Conservation (phyloP, 768 basidiomycete species). For the Lentinus brumalis region DNA sequence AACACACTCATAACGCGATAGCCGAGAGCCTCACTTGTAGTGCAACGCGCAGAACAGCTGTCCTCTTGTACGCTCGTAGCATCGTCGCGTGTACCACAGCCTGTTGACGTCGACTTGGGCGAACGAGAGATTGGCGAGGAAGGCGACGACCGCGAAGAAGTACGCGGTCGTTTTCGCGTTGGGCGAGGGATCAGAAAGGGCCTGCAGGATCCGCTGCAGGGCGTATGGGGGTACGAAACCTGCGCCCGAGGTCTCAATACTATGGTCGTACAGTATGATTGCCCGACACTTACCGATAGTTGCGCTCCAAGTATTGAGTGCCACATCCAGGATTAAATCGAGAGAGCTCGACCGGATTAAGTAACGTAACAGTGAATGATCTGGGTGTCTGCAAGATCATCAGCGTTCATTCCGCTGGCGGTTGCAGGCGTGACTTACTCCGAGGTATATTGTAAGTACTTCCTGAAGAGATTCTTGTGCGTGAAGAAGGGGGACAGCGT, state of each 20-base stretch:
- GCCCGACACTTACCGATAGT: conserved; percentile 43
- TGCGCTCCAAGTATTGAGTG: conserved; percentile 62
- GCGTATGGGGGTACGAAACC: conserved; percentile 71
- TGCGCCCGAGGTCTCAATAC: conserved; percentile 22
- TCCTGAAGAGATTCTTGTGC: conserved; percentile 67
- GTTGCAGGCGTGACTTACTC: conserved; percentile 31
- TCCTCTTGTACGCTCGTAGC: conserved; percentile 72
- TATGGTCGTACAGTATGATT: neutral
- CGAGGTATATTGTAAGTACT: conserved; percentile 55
- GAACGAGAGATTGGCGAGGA: conserved; percentile 65
- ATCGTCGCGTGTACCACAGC: conserved; percentile 66
- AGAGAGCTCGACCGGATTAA: conserved; percentile 67
- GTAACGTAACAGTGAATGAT: conserved; percentile 61
- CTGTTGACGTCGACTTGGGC: conserved; percentile 66
- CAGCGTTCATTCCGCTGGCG: neutral
- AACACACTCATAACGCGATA: no score
- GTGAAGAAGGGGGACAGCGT: conserved; percentile 65
- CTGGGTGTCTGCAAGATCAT: conserved; percentile 44
- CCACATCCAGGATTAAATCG: conserved; percentile 62
- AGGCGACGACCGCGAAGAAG: conserved; percentile 60
- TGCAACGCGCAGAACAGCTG: conserved; percentile 72
- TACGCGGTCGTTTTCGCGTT: conserved; percentile 50
- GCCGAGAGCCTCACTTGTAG: conserved; percentile 44
- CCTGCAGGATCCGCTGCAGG: conserved; percentile 58
- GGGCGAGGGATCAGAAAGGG: conserved; percentile 44